Evolutionary conservation across 352 stramenopile genomes (phyloP), one percentile per base, ranked within the genome.

Genomic region (Discostella stelligera): DNA sequence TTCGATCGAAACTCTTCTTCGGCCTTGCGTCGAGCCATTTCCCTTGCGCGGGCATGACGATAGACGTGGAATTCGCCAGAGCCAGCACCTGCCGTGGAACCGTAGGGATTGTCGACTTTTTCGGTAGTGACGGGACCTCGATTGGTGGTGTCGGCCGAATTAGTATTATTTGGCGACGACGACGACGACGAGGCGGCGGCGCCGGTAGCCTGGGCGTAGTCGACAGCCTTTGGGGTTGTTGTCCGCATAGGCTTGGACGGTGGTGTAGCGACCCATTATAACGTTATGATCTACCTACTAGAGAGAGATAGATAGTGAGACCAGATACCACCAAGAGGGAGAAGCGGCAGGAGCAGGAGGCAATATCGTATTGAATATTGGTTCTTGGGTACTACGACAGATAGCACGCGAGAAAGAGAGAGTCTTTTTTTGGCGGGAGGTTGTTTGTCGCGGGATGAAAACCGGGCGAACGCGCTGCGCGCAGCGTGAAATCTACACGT

Each of bases 41-140:
- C 96, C 23, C 94, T 93, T 21, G 95, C 92, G 16, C 96, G 89
- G 0, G 95, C 85, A n/a, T 96, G 94, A 48, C 96, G 94, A 77
- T 99, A 99, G 75, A 97, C 95, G 90, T 98, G 96, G 80, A 98
- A 99, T 52, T 98, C 96, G 58, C 96, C 95, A 20, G 93, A 98
- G 5, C 96, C 95, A 13, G 96, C 95, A 50, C 96, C 96, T 0
- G 96, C 95, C 0, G 93, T 95, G 68, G 94, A 98, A 32, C 96
- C 96, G 30, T 97, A 97, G 8, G 97, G 95, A 84, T 98, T 98
- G 52, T 98, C 90, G 5, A 98, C 95, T 62, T 94, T 94, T 81
- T 94, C 87, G n/a, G 81, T 74, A 32, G 72, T 53, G 55, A 94
- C 74, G 44, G 70, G 83, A 48, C 61, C 59, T 44, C 58, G 49